phyloP scores from a whole-genome alignment of 148 eudicot species.

The Bassia scoparia region DNA sequence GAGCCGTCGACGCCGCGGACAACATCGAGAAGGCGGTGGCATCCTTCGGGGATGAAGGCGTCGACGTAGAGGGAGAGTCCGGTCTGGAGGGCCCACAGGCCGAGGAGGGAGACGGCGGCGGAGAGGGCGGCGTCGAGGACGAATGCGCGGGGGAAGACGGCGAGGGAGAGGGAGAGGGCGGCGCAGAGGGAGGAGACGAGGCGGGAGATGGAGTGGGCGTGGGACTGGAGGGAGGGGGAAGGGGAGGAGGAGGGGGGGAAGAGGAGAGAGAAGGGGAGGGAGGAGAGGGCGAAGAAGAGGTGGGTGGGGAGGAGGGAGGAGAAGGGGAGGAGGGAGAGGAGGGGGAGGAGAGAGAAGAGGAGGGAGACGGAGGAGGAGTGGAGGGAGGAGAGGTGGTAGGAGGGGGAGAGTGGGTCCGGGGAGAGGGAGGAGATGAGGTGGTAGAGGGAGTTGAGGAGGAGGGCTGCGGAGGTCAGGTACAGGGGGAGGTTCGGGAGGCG shows the following conservation, averaged over 20 bases:
- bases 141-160: conserved; percentile 55
- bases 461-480: conserved; percentile 40
- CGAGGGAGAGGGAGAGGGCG: conserved; percentile 43
- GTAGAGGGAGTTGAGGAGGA: conserved; percentile 46
- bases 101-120: conserved; percentile 54
- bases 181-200: conserved; percentile 51
- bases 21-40: conserved; percentile 75
- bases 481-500: conserved; percentile 40
- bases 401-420: conserved; percentile 63
- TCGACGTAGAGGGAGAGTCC: conserved; percentile 73
- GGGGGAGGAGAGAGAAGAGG: conserved; percentile 43
- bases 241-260: conserved; percentile 40
- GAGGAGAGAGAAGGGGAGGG: conserved; percentile 53
- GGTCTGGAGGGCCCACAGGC: conserved; percentile 72
- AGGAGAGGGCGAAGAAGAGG: conserved; percentile 60
- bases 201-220: conserved; percentile 47
- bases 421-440: conserved; percentile 43
- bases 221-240: conserved; percentile 56
- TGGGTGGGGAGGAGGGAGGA: conserved; percentile 55
- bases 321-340: conserved; percentile 43
- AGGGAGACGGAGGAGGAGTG: conserved; percentile 51
- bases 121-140: conserved; percentile 55
- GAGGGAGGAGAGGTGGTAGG: conserved; percentile 63
- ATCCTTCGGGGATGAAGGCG: conserved; percentile 80
- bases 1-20: conserved; percentile 75